phyloP scores from a whole-genome alignment of 306 rosid genomes.

The Inga oerstediana region DNA sequence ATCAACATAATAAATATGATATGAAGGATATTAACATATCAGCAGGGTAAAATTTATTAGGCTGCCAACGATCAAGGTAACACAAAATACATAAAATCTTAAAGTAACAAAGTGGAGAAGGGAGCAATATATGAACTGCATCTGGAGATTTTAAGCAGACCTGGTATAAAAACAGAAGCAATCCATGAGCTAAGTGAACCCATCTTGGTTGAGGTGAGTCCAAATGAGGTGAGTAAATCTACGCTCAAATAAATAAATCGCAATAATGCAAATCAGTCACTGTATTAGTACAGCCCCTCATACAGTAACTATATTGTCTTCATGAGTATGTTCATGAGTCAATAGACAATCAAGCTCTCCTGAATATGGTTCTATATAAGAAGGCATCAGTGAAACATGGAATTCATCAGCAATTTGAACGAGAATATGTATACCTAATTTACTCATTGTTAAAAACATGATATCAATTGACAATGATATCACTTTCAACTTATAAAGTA shows the following conservation, averaged over 20 bases:
- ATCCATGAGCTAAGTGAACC: constrained; percentile 88
- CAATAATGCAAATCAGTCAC: neutral
- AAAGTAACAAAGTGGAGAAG: neutral
- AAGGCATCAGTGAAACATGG: constrained; percentile 17
- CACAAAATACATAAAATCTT: neutral
- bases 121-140: neutral
- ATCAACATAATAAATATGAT: constrained; percentile 5
- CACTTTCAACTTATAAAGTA: constrained; percentile 26
- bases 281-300: constrained; percentile 21
- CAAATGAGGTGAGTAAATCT: constrained; percentile 86
- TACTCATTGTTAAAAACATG: constrained; percentile 1
- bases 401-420: constrained; percentile 18
- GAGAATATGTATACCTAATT: neutral
- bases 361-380: neutral
- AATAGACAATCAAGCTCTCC: neutral
- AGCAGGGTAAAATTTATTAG: constrained; percentile 7
- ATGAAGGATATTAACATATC: neutral
- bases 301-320: constrained; percentile 8
- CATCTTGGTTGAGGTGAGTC: constrained; percentile 96
- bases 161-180: constrained; percentile 94
- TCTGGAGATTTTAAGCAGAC: constrained; percentile 41
- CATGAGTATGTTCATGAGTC: neutral
- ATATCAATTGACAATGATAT: constrained; percentile 14
- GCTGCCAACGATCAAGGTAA: neutral
- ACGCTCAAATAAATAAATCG: constrained; percentile 31